Conservation (phyloP, 2,329 filamentous ascomycete genomes). For the Pseudofabraea citricarpa region DNA sequence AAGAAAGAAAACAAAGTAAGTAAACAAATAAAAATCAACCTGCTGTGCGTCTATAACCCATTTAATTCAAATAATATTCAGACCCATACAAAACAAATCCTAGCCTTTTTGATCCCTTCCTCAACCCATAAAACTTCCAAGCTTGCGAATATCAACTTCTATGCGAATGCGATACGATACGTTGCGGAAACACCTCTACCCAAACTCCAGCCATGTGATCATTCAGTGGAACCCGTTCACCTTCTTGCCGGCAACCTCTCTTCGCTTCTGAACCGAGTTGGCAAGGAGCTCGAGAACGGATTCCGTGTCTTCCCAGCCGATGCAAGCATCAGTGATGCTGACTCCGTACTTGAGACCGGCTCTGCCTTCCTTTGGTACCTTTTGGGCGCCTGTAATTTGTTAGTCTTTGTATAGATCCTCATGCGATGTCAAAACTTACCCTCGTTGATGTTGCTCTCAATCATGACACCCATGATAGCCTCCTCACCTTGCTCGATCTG, state of each 20-base stretch:
- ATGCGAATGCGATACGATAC: too few relatives aligned
- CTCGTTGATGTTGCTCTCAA: constrained; percentile 95
- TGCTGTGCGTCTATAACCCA: too few relatives aligned
- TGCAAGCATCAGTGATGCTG: constrained; percentile 96
- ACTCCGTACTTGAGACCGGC: constrained; percentile 85
- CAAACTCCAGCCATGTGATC: too few relatives aligned
- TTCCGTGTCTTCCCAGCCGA: constrained; percentile 88
- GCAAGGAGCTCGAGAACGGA: constrained; percentile 73
- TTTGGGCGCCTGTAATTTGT: constrained; percentile 66
- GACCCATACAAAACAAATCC: too few relatives aligned
- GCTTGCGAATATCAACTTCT: too few relatives aligned
- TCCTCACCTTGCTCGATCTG: constrained; percentile 83
- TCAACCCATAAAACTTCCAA: too few relatives aligned
- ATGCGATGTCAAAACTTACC: constrained; percentile 43
- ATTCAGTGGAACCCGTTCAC: too few relatives aligned
- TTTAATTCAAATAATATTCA: too few relatives aligned
- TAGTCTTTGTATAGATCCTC: constrained; percentile 3
- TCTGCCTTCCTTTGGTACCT: constrained; percentile 84
- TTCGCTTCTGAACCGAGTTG: constrained; percentile 70
- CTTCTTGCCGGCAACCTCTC: constrained; percentile 35
- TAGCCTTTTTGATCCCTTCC: too few relatives aligned
- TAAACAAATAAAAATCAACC: too few relatives aligned
- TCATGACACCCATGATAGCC: constrained; percentile 96
- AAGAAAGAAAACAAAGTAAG: too few relatives aligned
- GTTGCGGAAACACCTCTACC: too few relatives aligned